These are phyloP conservation scores for Hansenula lynferdii DNA, from an alignment of 1,139 yeast genomes.

Conservation along the genomic window DNA sequence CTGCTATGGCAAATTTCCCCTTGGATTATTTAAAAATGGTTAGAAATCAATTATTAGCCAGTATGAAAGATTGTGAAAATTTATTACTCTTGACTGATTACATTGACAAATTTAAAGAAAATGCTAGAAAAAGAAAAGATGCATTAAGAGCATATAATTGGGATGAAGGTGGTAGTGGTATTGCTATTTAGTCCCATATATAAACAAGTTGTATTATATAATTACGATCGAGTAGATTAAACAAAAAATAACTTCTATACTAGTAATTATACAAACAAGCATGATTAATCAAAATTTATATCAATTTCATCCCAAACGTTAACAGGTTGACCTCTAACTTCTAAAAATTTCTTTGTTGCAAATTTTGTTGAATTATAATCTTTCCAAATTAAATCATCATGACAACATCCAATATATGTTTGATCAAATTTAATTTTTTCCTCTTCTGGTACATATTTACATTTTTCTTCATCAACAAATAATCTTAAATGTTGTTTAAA, in stretches of 20 bases:
- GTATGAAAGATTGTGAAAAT: constrained; percentile 24
- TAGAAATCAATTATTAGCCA: constrained; percentile 19
- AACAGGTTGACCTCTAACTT: constrained; percentile 12
- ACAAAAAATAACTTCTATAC: no score
- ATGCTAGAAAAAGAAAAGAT: constrained; percentile 19
- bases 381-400: constrained; percentile 29
- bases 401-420: constrained; percentile 32
- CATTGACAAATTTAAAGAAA: constrained; percentile 16
- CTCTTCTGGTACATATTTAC: constrained; percentile 31
- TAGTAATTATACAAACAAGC: no score
- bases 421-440: constrained; percentile 27
- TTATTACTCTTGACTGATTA: constrained; percentile 21
- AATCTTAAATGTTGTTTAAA: constrained; percentile 29
- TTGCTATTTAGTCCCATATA: constrained; percentile 18
- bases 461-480: constrained; percentile 29
- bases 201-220: no score
- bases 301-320: constrained; percentile 19
- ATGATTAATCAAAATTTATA: no score
- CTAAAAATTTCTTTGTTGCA: constrained; percentile 16
- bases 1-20: constrained; percentile 19
- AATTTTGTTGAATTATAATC: constrained; percentile 27
- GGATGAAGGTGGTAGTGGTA: constrained; percentile 21
- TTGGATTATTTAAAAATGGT: constrained; percentile 19
- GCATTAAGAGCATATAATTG: constrained; percentile 22
- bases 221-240: no score